A percentile compares a stretch with the other conserved stretches of the same genome.
phyloP scores from a whole-genome alignment of 2,329 filamentous ascomycete genomes.

The Calonectria fujianensis region DNA sequence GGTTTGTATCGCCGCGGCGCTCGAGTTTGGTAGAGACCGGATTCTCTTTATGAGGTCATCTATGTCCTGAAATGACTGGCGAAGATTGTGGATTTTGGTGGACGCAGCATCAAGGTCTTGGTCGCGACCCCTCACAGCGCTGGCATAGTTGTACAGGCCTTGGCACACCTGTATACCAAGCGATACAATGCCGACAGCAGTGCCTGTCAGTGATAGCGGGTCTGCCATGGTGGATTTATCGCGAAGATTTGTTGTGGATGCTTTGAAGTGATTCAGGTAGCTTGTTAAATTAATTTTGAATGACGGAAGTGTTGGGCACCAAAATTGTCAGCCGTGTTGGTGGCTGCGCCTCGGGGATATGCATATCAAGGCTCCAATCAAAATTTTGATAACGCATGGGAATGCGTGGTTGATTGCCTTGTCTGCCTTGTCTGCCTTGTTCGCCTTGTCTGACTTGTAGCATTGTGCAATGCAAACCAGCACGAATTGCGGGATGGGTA shows the following conservation, averaged over 20 bases:
- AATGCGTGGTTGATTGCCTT: not conserved
- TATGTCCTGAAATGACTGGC: constrained; percentile 5
- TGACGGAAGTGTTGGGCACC: not conserved
- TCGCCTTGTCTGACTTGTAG: too few relatives aligned
- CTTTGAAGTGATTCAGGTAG: not conserved
- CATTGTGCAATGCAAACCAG: not conserved
- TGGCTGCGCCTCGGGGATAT: not conserved
- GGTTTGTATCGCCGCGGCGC: not conserved
- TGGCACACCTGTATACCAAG: constrained; percentile 28
- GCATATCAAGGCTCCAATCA: not conserved
- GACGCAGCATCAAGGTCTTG: constrained; percentile 12
- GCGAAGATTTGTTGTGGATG: not conserved
- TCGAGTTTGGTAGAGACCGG: constrained; percentile 10
- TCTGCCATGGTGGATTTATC: constrained; percentile 15
- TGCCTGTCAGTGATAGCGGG: constrained; percentile 22
- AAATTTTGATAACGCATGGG: not conserved
- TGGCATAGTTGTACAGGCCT: constrained; percentile 20
- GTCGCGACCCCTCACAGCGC: constrained; percentile 14
- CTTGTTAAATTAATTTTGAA: not conserved
- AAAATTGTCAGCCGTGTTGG: not conserved
- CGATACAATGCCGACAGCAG: constrained; percentile 29
- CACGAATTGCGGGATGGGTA: not conserved
- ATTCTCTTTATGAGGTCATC: not conserved
- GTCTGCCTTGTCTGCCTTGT: not conserved
- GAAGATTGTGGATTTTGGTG: constrained; percentile 3